Conservation (phyloP, 2,329 filamentous ascomycete genomes). For the Penicillium sp. region DNA sequence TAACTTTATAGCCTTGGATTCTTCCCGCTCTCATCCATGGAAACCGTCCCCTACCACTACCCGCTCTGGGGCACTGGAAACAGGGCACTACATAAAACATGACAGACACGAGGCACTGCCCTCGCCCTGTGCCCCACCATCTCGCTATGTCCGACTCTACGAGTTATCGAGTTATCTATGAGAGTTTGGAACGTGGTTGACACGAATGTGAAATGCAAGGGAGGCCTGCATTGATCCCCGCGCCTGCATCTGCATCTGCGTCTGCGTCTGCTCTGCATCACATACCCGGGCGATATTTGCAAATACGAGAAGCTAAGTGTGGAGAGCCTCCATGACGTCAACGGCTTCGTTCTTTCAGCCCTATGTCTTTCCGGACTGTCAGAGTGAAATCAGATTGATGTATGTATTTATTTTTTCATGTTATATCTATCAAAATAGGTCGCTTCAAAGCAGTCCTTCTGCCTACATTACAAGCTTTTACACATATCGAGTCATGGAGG, state of each 20-base stretch:
- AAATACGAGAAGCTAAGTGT: not conserved
- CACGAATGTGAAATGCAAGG: not conserved
- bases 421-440: not conserved
- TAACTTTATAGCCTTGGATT: not conserved
- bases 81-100: not conserved
- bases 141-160: not conserved
- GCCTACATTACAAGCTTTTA: not conserved
- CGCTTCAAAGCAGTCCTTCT: not conserved
- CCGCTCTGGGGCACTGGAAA: not conserved
- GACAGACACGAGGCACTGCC: not conserved
- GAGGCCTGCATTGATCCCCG: not conserved
- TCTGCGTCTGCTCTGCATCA: not conserved
- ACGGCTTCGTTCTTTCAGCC: not conserved
- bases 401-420: not conserved
- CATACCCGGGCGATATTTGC: not conserved
- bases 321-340: not conserved
- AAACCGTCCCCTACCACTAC: not conserved
- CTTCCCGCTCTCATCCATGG: not conserved
- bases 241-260: not conserved
- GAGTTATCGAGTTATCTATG: not conserved
- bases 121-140: not conserved
- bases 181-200: not conserved
- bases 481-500: not conserved
- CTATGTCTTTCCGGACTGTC: no score
- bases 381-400: not conserved